Base-by-base conservation (phyloP, 2,329 filamentous ascomycete species). In the Bipolaris sorokiniana region DNA sequence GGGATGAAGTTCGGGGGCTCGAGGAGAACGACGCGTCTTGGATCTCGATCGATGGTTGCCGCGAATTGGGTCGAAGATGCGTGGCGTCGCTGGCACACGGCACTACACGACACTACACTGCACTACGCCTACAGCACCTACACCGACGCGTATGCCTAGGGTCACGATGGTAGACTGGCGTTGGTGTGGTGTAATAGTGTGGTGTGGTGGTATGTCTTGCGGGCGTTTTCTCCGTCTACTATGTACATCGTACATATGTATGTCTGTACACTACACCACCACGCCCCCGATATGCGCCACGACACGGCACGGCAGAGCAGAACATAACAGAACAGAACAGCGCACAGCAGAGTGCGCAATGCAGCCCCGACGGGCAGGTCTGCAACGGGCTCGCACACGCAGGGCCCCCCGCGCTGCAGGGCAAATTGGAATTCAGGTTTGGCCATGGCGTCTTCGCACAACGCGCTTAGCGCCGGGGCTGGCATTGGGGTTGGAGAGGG, bases 401-500 rank as follows among this genome's bases (percentile, higher is more conserved):
- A 59, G 52, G 56, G 56, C 56, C 42, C 45, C 51, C 48, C 38
- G 44, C 36, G 56, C 58, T 61, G 55, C 61, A 59, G 52, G 53
- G 51, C 59, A 54, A 44, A 50, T 52, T 41, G 46, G 7, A 41
- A 42, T 47, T 28, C 26, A 44, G 33, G 36, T 38, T 23, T 53
- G 51, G 9, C 56, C 34, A 52, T 52, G 58, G 42, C 22, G 41
- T 44, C n/a, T 41, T 44, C 16, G 28, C 50, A 48, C 49, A 40
- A 54, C 58, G 51, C 55, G 58, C 56, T 61, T 61, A 61, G 58
- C 58, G 58, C 58, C 56, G 56, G 58, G 55, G 49, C 47, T 33
- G 23, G 23, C 23, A 58, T 59, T 54, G 28, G 45, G 42, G n/a
- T 22, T 40, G 51, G 36, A 26, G 51, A 61, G 48, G 53, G 44